phyloP scores from a whole-genome alignment of 306 rosid species.

The Malus sieversii region DNA sequence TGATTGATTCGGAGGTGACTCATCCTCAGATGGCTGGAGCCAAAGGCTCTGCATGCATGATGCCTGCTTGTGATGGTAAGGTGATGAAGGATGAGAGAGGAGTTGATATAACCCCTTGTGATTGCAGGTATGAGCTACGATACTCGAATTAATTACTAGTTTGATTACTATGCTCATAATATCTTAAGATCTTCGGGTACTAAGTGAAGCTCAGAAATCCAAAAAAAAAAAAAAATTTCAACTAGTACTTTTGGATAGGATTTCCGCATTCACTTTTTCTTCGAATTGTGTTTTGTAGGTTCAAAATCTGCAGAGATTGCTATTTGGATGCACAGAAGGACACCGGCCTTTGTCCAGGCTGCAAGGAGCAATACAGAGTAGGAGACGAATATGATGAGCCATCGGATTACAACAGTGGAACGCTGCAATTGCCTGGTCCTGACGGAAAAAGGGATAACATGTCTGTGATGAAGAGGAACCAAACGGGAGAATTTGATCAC shows the following conservation, averaged over 20 bases:
- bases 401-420: constrained; percentile 27
- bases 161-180: neutral
- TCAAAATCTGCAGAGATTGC: constrained; percentile 87
- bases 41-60: constrained; percentile 68
- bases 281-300: constrained; percentile 30
- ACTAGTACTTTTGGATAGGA: too few species aligned
- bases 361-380: constrained; percentile 63
- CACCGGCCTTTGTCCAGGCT: constrained; percentile 66
- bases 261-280: neutral
- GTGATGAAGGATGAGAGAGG: constrained; percentile 95
- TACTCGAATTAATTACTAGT: neutral
- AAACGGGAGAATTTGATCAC: constrained; percentile 85
- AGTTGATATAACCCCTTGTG: constrained; percentile 67
- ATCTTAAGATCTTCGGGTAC: neutral
- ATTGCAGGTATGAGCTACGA: constrained; percentile 56
- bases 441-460: constrained; percentile 53
- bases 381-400: constrained; percentile 45
- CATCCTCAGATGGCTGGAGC: constrained; percentile 98
- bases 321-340: constrained; percentile 72
- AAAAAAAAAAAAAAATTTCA: neutral
- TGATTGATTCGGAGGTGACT: constrained; percentile 71
- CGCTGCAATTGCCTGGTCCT: constrained; percentile 54
- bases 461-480: constrained; percentile 79
- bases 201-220: neutral
- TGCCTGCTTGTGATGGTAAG: constrained; percentile 75